Evolutionary conservation across 2,329 filamentous ascomycete species (phyloP).

Genomic region (Aspergillus tubingensis): DNA sequence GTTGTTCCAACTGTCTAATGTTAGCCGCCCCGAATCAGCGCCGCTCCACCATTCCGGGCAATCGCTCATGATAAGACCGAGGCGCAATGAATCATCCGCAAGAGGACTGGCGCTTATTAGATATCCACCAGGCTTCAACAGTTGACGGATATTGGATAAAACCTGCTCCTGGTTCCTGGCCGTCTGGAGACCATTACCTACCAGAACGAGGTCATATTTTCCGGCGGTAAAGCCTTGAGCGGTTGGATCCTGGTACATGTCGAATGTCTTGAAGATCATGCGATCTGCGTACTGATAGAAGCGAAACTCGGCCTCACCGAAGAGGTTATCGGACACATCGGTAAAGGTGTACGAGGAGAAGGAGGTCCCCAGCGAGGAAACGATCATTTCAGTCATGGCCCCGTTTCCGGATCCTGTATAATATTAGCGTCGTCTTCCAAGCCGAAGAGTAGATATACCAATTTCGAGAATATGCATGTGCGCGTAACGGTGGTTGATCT

Average conservation of each 20-base stretch:
- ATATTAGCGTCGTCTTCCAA: neutral
- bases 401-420: neutral
- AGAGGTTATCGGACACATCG: neutral
- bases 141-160: conserved; percentile 43
- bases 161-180: conserved; percentile 29
- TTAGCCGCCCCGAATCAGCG: neutral
- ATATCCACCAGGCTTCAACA: conserved; percentile 8
- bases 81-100: neutral
- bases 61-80: neutral
- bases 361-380: neutral
- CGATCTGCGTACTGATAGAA: neutral
- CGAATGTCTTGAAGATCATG: conserved; percentile 3
- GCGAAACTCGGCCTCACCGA: neutral
- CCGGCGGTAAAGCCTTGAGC: conserved; percentile 39
- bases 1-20: neutral
- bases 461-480: neutral
- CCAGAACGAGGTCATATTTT: conserved; percentile 42
- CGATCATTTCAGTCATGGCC: neutral
- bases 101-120: neutral
- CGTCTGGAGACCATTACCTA: conserved; percentile 43
- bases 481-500: neutral
- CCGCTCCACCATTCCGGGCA: conserved; percentile 1
- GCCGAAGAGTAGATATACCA: neutral
- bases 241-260: conserved; percentile 20
- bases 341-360: neutral